Conservation (phyloP, 768 basidiomycete genomes). For the Gyrodon lividus region DNA sequence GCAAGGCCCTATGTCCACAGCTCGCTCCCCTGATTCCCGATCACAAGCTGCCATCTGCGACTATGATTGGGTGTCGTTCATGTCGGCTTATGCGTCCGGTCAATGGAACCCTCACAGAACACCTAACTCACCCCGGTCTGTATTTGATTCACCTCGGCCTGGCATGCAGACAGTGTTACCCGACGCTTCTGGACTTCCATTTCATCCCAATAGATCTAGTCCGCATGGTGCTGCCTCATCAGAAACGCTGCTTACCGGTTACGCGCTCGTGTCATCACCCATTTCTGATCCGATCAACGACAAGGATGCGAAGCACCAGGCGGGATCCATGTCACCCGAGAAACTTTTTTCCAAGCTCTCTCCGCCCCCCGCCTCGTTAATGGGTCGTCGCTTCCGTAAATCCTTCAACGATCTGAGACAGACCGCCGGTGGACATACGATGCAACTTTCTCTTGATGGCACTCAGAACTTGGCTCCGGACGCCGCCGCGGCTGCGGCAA, state of each 20-base stretch:
- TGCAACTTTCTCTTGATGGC: constrained; percentile 29
- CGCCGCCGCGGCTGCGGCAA: constrained; percentile 68
- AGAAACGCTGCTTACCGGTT: constrained; percentile 11
- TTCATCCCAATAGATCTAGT: constrained; percentile 9
- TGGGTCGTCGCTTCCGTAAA: constrained; percentile 43
- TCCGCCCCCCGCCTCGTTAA: constrained; percentile 24
- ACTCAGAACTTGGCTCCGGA: constrained; percentile 44
- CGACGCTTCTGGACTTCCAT: constrained; percentile 4
- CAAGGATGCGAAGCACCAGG: constrained; percentile 17
- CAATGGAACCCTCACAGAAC: constrained; percentile 78
- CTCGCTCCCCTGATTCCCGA: constrained; percentile 12
- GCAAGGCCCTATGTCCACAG: not conserved
- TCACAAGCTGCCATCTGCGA: constrained; percentile 27
- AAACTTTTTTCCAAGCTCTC: constrained; percentile 27
- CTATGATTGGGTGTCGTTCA: constrained; percentile 75
- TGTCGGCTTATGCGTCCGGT: constrained; percentile 72
- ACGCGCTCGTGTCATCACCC: constrained; percentile 9
- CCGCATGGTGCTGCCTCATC: constrained; percentile 6
- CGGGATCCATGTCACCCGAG: constrained; percentile 24
- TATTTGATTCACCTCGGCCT: constrained; percentile 22
- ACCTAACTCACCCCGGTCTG: constrained; percentile 53
- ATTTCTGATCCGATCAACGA: constrained; percentile 13
- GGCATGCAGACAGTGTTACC: constrained; percentile 8
- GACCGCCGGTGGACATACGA: constrained; percentile 20
- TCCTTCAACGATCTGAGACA: constrained; percentile 46